These are phyloP conservation scores for Paspalum notatum DNA, from an alignment of 176 grass and related monocot species.

Conservation along the genomic window DNA sequence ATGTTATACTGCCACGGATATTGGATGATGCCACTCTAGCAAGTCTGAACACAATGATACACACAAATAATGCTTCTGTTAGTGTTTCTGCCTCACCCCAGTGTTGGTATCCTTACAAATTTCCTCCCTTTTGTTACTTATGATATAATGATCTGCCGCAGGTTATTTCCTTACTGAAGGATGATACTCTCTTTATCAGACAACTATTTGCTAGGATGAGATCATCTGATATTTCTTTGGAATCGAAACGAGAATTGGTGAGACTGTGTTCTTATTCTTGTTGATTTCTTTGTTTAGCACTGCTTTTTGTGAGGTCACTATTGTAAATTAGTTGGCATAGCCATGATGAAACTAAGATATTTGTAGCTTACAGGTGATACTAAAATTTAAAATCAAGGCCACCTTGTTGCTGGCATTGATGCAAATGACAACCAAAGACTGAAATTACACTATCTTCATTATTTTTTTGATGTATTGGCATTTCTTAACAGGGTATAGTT, in stretches of 20 bases:
- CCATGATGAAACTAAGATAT: conserved; percentile 1
- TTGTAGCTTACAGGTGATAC: neutral
- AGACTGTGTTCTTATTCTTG: conserved; percentile 29
- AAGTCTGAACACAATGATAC: conserved; percentile 89
- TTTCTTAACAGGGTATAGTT: conserved; percentile 5
- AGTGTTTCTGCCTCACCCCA: conserved; percentile 50
- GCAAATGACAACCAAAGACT: neutral
- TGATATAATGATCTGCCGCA: conserved; percentile 48
- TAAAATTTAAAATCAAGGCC: no score
- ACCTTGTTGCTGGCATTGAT: conserved; percentile 6
- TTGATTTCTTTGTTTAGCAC: conserved; percentile 1
- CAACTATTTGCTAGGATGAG: conserved; percentile 92
- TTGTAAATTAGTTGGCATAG: conserved; percentile 4
- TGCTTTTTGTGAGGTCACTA: neutral
- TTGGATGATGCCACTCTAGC: conserved; percentile 86
- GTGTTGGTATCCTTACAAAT: conserved; percentile 36
- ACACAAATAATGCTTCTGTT: conserved; percentile 91
- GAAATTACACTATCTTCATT: conserved; percentile 18
- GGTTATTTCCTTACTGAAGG: conserved; percentile 96
- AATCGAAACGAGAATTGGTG: conserved; percentile 93
- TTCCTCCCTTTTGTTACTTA: conserved; percentile 25
- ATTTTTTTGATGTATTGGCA: conserved; percentile 19
- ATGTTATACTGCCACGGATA: conserved; percentile 90
- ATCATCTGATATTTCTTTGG: conserved; percentile 56
- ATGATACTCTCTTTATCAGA: conserved; percentile 91